phyloP scores from a whole-genome alignment of 257 asterid genomes.

The Fraxinus pennsylvanica region DNA sequence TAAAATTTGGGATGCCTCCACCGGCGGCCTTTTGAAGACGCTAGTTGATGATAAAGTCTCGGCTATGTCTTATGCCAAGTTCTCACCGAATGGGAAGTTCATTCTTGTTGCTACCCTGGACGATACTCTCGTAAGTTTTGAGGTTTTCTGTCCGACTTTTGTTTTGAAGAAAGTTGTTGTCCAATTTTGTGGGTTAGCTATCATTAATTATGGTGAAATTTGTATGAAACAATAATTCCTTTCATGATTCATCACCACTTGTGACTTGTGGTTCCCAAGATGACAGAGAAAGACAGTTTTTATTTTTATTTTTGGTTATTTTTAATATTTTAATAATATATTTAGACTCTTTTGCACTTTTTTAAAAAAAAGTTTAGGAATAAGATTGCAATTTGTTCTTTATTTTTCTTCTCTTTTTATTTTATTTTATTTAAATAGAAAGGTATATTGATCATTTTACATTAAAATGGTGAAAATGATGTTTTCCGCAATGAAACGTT shows the following conservation, averaged over 20 bases:
- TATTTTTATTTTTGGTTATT: no score
- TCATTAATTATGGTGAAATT: neutral
- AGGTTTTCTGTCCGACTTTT: neutral
- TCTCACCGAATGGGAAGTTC: slow-evolving; percentile 90
- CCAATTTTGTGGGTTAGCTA: neutral
- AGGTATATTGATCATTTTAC: no score
- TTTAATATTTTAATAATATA: no score
- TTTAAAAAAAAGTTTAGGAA: no score
- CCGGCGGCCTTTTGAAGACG: slow-evolving; percentile 59
- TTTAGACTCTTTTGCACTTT: no score
- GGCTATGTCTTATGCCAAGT: slow-evolving; percentile 70
- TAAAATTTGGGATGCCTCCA: slow-evolving; percentile 80
- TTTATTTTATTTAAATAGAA: no score
- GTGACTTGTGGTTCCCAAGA: neutral
- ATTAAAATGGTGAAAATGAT: no score
- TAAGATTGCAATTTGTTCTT: no score
- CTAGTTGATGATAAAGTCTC: slow-evolving; percentile 74
- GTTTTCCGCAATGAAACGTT: no score
- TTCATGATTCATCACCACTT: neutral
- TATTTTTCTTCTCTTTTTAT: no score
- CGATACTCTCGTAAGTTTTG: slow-evolving; percentile 72
- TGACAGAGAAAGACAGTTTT: no score
- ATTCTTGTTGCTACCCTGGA: slow-evolving; percentile 80
- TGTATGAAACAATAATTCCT: neutral
- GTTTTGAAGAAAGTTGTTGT: neutral